Conservation (phyloP, 2,329 filamentous ascomycete genomes). For the Cordyceps tenuipes region DNA sequence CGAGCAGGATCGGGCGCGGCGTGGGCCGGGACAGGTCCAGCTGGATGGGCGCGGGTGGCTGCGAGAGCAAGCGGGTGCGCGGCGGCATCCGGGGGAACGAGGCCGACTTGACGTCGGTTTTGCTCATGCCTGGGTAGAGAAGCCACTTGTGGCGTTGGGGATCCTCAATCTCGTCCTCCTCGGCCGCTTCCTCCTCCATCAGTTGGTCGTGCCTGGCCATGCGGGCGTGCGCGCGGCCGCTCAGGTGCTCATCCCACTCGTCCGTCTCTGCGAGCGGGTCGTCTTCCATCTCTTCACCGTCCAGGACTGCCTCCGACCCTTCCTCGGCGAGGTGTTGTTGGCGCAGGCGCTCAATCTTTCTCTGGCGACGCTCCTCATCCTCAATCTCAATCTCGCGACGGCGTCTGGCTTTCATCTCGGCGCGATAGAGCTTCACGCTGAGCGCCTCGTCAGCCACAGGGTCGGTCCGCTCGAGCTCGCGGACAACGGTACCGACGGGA, state of each 20-base stretch:
- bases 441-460: constrained; percentile 59
- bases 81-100: constrained; percentile 43
- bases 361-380: constrained; percentile 19
- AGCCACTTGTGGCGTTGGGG: constrained; percentile 67
- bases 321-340: neutral
- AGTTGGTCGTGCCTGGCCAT: neutral
- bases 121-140: constrained; percentile 69
- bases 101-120: constrained; percentile 55
- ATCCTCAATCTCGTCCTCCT: constrained; percentile 35
- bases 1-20: constrained; percentile 73
- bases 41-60: constrained; percentile 64
- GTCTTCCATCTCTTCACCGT: constrained; percentile 22
- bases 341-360: constrained; percentile 9
- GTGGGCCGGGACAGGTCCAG: constrained; percentile 70
- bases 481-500: constrained; percentile 83
- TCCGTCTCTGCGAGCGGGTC: constrained; percentile 13
- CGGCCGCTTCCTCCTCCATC: constrained; percentile 21
- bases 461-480: constrained; percentile 72
- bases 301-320: neutral
- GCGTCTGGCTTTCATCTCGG: constrained; percentile 25
- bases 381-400: constrained; percentile 27
- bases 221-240: neutral
- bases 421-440: constrained; percentile 24
- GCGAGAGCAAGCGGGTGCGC: constrained; percentile 49
- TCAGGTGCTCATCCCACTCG: constrained; percentile 26